Percentiles rank a stretch among this genome's conserved stretches.
Evolutionary conservation across 208 protist species (phyloP).

Genomic region (Trypanosomatidae sp.): DNA sequence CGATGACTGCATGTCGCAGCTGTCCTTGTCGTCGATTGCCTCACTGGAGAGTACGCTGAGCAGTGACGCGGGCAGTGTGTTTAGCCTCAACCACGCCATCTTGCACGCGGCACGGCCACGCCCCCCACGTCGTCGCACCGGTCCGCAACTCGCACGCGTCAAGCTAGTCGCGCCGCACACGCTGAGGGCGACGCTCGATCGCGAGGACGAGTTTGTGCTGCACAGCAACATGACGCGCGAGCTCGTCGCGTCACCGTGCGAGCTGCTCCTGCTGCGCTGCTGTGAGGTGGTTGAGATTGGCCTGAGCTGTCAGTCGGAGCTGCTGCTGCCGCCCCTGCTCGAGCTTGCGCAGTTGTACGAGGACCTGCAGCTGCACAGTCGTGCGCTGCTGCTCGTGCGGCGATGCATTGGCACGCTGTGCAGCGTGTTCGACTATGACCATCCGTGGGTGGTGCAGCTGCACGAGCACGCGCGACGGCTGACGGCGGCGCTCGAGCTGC

Average conservation of each 20-base stretch:
- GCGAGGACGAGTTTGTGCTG: constrained; percentile 69
- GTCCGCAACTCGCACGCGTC: constrained; percentile 34
- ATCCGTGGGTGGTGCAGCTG: constrained; percentile 70
- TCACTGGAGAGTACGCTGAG: constrained; percentile 44
- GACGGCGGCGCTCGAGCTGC: constrained; percentile 17
- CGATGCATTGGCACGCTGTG: constrained; percentile 73
- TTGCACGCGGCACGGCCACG: constrained; percentile 57
- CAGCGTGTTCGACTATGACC: constrained; percentile 79
- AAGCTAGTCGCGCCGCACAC: constrained; percentile 23
- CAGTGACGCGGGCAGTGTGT: constrained; percentile 37
- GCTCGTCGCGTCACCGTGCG: constrained; percentile 65
- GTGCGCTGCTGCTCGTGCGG: constrained; percentile 61
- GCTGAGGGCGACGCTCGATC: constrained; percentile 7
- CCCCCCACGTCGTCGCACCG: constrained; percentile 29
- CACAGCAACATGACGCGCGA: constrained; percentile 70
- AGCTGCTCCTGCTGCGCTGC: constrained; percentile 73
- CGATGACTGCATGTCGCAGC: background rate
- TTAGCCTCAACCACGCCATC: constrained; percentile 68
- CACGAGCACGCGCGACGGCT: constrained; percentile 35
- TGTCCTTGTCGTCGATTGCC: constrained; percentile 13
- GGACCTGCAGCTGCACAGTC: constrained; percentile 57
- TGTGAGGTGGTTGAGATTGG: constrained; percentile 76
- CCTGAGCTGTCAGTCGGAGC: constrained; percentile 67
- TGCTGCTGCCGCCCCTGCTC: constrained; percentile 63
- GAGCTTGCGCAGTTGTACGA: constrained; percentile 78